Base-by-base conservation (phyloP, 192 early-diverging fungal genomes). In the Backusella australiensis region DNA sequence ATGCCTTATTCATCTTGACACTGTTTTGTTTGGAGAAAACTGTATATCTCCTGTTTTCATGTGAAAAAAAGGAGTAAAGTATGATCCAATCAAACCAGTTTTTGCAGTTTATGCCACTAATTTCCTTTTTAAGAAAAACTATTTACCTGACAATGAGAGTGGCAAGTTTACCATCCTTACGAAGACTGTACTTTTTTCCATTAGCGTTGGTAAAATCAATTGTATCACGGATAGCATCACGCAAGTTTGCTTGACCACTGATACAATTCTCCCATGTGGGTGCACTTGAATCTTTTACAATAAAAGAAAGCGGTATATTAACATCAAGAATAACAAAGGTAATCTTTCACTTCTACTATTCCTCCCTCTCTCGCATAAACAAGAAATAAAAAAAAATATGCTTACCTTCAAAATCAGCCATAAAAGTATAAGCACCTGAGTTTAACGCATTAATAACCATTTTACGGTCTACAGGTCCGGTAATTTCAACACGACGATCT, bases 371-470 rank as follows among this genome's bases (percentile, higher is more conserved):
- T 44, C 69, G 2, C 3, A 39, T 39, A 39, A 39, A 39, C 38
- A 32, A 3, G 38, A 38, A 38, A 38, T 8, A 67, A 2, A 11
- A 79, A 23, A 75, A 80, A 81, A 41, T 0, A 63, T 36, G 19
- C 6, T 38, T 81, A 81, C 80, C 80, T 77, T 98, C 97, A 83
- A 98, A 97, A 83, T 98, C 97, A 34, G 97, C 97, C 97, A 98
- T 98, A 83, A 93, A 98, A 38, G 96, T 97, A 75, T 85, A 84
- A 34, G 97, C 94, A 6, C 93, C 96, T 34, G 94, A 94, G 87
- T 97, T 98, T 77, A 98, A 90, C 41, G 96, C 97, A 80, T 98
- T 98, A 83, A 98, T 98, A 77, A 98, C 96, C 97, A 98, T 98
- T 84, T 98, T 98, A 82, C 97, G 92, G 87, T 97, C 95, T 46